Evolutionary conservation across 495 filamentous ascomycete genomes (phyloP).

Genomic region (Penicillium canariense): DNA sequence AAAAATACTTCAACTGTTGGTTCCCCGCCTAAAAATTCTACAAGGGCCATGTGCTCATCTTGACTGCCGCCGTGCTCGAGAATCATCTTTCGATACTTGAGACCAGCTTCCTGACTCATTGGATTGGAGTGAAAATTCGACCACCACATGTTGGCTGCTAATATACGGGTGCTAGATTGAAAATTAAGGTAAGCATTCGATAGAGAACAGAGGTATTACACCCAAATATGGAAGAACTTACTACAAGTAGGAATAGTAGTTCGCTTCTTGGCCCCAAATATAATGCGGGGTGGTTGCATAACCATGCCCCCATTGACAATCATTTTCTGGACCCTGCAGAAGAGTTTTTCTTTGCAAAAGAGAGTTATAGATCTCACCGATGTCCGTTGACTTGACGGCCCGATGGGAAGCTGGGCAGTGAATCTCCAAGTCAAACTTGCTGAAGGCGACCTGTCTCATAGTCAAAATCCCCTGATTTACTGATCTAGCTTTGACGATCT

Average conservation of each 20-base stretch:
- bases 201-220: not conserved
- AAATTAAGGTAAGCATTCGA: not conserved
- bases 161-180: not conserved
- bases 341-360: not conserved
- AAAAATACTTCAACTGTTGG: not conserved
- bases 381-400: not conserved
- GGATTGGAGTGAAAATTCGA: not conserved
- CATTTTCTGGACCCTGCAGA: not conserved
- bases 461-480: not conserved
- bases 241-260: slow-evolving; percentile 15
- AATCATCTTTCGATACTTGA: slow-evolving; percentile 7
- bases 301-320: not conserved
- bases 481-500: not conserved
- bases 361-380: not conserved
- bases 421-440: not conserved
- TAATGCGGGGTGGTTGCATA: slow-evolving; percentile 9
- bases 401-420: not conserved
- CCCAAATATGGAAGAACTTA: not conserved
- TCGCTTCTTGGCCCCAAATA: slow-evolving; percentile 12
- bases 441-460: not conserved
- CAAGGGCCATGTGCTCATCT: not conserved
- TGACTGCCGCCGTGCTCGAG: slow-evolving; percentile 6
- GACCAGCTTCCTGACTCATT: slow-evolving; percentile 3
- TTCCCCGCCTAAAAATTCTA: not conserved
- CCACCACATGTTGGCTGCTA: not conserved